A percentile compares a stretch with the other conserved stretches of the same genome.
phyloP scores from a whole-genome alignment of 2,329 filamentous ascomycete species.

The Aspergillus clavatus region DNA sequence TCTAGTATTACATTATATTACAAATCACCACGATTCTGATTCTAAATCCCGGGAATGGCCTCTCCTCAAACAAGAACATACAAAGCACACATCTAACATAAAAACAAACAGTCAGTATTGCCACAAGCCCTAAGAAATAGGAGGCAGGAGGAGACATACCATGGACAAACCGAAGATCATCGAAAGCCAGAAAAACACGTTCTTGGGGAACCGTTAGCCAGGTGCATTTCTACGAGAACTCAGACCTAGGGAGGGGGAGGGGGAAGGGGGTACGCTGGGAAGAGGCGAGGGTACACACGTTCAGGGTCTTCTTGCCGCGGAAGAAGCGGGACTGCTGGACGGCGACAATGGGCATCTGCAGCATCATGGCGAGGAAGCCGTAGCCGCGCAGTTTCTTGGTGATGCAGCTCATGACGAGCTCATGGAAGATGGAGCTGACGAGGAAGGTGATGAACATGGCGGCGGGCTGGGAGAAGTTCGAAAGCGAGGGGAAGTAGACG shows the following conservation, averaged over 20 bases:
- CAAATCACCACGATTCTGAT: background rate
- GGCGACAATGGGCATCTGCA: conserved; percentile 92
- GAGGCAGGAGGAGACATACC: conserved; percentile 61
- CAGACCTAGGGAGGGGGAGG: too few relatives aligned
- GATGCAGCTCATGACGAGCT: conserved; percentile 96
- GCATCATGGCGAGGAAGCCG: conserved; percentile 91
- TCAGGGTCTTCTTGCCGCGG: conserved; percentile 68
- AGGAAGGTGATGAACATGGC: conserved; percentile 90
- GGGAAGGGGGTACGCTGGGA: too few relatives aligned
- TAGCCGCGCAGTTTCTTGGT: conserved; percentile 95
- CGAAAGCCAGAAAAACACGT: conserved; percentile 83
- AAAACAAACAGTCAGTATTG: too few relatives aligned
- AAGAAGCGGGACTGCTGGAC: conserved; percentile 78
- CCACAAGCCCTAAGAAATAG: too few relatives aligned
- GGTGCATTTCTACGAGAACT: too few relatives aligned
- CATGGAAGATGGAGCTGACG: conserved; percentile 82
- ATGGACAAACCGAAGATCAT: conserved; percentile 83
- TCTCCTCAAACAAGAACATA: conserved; percentile 51
- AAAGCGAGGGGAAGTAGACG: conserved; percentile 79
- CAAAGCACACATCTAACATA: conserved; percentile 57
- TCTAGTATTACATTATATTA: background rate
- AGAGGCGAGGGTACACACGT: conserved; percentile 47
- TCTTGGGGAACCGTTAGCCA: conserved; percentile 38
- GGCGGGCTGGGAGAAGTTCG: conserved; percentile 67
- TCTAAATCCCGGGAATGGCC: conserved; percentile 7